Evolutionary conservation across 331 rosid genomes (phyloP).

Genomic region (Saraca asoca): DNA sequence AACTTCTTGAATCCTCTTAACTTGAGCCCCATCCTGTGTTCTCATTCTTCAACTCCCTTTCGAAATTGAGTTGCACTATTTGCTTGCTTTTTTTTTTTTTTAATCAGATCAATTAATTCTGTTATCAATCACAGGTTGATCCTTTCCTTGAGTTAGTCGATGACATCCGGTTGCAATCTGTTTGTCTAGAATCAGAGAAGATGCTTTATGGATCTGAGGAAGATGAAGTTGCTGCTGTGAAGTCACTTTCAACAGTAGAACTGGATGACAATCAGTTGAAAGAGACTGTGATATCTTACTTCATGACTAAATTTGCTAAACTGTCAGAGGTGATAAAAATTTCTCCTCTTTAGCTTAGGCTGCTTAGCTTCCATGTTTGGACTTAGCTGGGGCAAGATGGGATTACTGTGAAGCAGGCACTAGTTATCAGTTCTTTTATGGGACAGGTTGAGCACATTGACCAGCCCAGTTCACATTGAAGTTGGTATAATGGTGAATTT

Average conservation of each 20-base stretch:
- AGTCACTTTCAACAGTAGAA: slow-evolving; percentile 56
- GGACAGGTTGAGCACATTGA: slow-evolving; percentile 13
- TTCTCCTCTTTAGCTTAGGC: neutral
- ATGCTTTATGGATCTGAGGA: slow-evolving; percentile 58
- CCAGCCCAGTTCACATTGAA: slow-evolving; percentile 22
- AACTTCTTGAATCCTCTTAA: slow-evolving; percentile 4
- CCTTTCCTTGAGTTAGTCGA: slow-evolving; percentile 78
- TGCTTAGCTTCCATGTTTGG: slow-evolving; percentile 24
- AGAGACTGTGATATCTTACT: slow-evolving; percentile 66
- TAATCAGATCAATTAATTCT: slow-evolving; percentile 26
- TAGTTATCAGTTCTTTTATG: slow-evolving; percentile 20
- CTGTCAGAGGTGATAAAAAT: slow-evolving; percentile 68
- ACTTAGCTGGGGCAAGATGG: slow-evolving; percentile 18
- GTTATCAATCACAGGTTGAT: slow-evolving; percentile 66
- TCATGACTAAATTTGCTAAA: slow-evolving; percentile 63
- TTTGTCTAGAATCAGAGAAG: slow-evolving; percentile 50
- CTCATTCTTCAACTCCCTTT: slow-evolving; percentile 31
- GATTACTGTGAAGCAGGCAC: slow-evolving; percentile 14
- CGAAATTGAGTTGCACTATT: slow-evolving; percentile 19
- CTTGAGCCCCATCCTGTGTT: slow-evolving; percentile 27
- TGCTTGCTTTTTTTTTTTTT: neutral
- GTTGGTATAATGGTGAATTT: slow-evolving; percentile 11
- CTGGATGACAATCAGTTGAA: slow-evolving; percentile 64
- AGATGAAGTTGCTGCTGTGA: slow-evolving; percentile 64
- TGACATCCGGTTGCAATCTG: slow-evolving; percentile 66